These are phyloP conservation scores for Sporopachydermia cereana DNA, from an alignment of 1,139 yeast species.

Conservation along the genomic window DNA sequence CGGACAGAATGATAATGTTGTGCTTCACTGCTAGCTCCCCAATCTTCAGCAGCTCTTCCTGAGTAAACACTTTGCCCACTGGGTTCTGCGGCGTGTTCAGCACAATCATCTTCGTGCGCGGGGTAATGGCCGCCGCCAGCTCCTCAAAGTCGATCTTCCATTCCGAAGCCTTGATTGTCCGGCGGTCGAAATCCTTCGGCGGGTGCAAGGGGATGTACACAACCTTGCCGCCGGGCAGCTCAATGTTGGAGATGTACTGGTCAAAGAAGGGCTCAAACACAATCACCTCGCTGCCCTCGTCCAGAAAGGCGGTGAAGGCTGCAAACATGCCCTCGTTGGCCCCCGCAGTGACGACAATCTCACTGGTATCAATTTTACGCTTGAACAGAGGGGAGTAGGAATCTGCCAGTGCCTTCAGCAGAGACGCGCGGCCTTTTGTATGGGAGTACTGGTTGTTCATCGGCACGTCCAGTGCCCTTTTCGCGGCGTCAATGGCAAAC, in stretches of 20 bases:
- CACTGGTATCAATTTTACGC: slow-evolving; percentile 44
- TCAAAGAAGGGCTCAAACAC: slow-evolving; percentile 98
- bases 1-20: slow-evolving; percentile 72
- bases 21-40: slow-evolving; percentile 78
- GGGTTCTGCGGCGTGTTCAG: slow-evolving; percentile 95
- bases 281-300: slow-evolving; percentile 87
- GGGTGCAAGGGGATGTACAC: slow-evolving; percentile 78
- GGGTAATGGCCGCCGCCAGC: slow-evolving; percentile 54
- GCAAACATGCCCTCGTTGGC: slow-evolving; percentile 93
- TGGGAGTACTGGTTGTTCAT: slow-evolving; percentile 85
- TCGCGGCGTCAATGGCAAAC: slow-evolving; percentile 79
- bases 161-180: slow-evolving; percentile 66
- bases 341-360: slow-evolving; percentile 82
- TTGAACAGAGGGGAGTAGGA: slow-evolving; percentile 60
- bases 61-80: slow-evolving; percentile 77
- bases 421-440: slow-evolving; percentile 74
- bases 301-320: slow-evolving; percentile 71
- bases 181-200: slow-evolving; percentile 58
- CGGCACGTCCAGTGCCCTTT: slow-evolving; percentile 58
- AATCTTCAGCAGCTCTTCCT: slow-evolving; percentile 56
- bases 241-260: slow-evolving; percentile 88
- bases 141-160: slow-evolving; percentile 81
- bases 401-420: slow-evolving; percentile 55
- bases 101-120: slow-evolving; percentile 74
- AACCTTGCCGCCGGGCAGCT: slow-evolving; percentile 84